Percentiles rank a stretch among this genome's conserved stretches.
Conservation (phyloP, 208 protist species). For the Leptomonas pyrrhocoris region DNA sequence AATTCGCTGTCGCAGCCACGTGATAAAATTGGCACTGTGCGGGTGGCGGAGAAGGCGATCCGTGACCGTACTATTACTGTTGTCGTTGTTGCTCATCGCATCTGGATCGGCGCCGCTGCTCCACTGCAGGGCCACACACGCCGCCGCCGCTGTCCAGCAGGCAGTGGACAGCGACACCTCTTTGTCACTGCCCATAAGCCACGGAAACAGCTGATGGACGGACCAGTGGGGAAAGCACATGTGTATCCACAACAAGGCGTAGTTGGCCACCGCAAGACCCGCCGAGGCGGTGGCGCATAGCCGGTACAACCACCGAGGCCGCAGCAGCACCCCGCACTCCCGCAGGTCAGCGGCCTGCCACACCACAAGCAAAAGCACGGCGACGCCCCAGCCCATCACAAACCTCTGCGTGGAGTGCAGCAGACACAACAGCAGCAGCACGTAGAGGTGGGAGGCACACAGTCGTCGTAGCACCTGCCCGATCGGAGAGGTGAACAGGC, state of each 20-base stretch:
- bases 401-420: conserved; percentile 15
- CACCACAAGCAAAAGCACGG: conserved; percentile 2
- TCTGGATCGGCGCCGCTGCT: conserved; percentile 18
- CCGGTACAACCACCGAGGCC: conserved; percentile 15
- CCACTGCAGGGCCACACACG: conserved; percentile 24
- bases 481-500: background rate
- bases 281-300: conserved; percentile 12
- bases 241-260: conserved; percentile 24
- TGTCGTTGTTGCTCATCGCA: background rate
- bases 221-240: conserved; percentile 11
- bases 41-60: background rate
- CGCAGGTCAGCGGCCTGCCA: conserved; percentile 27
- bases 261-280: conserved; percentile 7
- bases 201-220: conserved; percentile 6
- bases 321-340: conserved; percentile 26
- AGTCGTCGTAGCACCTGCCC: conserved; percentile 6
- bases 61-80: background rate
- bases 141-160: conserved; percentile 19
- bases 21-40: conserved; percentile 14
- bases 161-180: background rate
- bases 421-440: conserved; percentile 15
- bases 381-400: conserved; percentile 22
- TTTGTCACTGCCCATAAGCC: conserved; percentile 14
- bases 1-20: conserved; percentile 17
- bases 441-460: conserved; percentile 24